phyloP scores from a whole-genome alignment of 1,284 basidiomycete species.

The Rhodotorula sp. region DNA sequence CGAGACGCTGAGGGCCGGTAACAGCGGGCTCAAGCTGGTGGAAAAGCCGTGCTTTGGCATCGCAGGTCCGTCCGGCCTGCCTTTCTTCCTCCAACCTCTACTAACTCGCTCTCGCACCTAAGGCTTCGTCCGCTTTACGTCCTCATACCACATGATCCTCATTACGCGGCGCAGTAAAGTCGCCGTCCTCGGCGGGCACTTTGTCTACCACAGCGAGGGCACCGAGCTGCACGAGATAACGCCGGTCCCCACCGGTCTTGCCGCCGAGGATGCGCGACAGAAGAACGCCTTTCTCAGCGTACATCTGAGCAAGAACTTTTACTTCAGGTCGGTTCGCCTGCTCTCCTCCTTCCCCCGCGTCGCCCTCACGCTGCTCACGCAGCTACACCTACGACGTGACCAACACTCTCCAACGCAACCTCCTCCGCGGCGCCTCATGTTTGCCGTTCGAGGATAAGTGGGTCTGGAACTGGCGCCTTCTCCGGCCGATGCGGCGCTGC shows the following conservation, averaged over 20 bases:
- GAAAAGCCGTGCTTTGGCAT: constrained; percentile 57
- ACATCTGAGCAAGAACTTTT: constrained; percentile 98
- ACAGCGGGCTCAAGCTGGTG: constrained; percentile 83
- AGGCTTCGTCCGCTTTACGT: constrained; percentile 89
- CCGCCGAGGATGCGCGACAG: constrained; percentile 54
- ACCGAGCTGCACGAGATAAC: constrained; percentile 76
- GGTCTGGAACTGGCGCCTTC: constrained; percentile 93
- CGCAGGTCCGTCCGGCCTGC: constrained; percentile 12
- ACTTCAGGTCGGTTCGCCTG: constrained; percentile 72
- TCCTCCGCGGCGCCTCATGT: constrained; percentile 58
- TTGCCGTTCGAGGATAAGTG: constrained; percentile 73
- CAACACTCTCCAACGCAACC: constrained; percentile 88
- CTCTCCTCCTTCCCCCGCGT: background rate
- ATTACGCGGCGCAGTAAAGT: constrained; percentile 90
- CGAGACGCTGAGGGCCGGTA: constrained; percentile 93
- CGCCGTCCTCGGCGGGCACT: constrained; percentile 92
- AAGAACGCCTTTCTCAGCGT: constrained; percentile 96
- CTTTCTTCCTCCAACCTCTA: constrained; percentile 28
- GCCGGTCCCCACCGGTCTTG: constrained; percentile 8
- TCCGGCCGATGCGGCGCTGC: constrained; percentile 62
- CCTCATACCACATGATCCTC: constrained; percentile 85
- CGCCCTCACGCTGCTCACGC: background rate
- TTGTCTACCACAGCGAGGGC: constrained; percentile 94
- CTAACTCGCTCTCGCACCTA: constrained; percentile 54
- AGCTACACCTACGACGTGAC: constrained; percentile 97